A percentile compares a stretch with the other conserved stretches of the same genome.
These are phyloP conservation scores for Leucaena leucocephala DNA, from an alignment of 306 rosid genomes.

Conservation along the genomic window DNA sequence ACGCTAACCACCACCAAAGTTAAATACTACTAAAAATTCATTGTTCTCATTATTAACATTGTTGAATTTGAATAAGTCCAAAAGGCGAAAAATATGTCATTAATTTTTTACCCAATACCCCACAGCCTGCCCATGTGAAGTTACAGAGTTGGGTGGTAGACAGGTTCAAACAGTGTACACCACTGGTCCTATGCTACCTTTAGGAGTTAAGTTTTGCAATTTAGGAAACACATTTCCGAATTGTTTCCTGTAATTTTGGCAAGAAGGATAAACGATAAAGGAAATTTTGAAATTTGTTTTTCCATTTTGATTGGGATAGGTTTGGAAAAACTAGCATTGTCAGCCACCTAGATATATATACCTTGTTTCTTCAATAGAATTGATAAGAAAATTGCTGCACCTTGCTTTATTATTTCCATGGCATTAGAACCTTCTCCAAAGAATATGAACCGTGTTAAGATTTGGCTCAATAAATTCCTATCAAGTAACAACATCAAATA, in stretches of 20 bases:
- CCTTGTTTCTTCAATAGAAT: neutral
- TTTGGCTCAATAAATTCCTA: neutral
- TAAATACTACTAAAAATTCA: neutral
- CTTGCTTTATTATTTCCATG: neutral
- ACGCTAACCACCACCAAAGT: slow-evolving; percentile 20
- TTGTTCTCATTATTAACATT: neutral
- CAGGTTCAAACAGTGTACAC: neutral
- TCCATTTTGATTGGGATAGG: neutral
- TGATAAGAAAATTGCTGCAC: neutral
- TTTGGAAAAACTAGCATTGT: neutral
- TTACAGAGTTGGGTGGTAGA: neutral
- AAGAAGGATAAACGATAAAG: neutral
- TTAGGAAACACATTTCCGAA: neutral
- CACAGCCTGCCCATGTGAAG: neutral
- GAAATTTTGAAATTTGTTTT: neutral
- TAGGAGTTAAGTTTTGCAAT: neutral
- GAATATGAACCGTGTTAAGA: neutral
- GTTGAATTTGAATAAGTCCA: slow-evolving; percentile 22
- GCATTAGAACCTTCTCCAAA: neutral
- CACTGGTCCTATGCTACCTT: neutral
- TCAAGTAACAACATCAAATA: neutral
- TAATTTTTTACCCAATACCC: neutral
- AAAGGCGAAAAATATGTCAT: neutral
- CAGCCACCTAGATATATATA: neutral
- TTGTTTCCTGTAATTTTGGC: neutral